These are phyloP conservation scores for Phlebiopsis gigantea DNA, from an alignment of 768 basidiomycete genomes.

Conservation along the genomic window DNA sequence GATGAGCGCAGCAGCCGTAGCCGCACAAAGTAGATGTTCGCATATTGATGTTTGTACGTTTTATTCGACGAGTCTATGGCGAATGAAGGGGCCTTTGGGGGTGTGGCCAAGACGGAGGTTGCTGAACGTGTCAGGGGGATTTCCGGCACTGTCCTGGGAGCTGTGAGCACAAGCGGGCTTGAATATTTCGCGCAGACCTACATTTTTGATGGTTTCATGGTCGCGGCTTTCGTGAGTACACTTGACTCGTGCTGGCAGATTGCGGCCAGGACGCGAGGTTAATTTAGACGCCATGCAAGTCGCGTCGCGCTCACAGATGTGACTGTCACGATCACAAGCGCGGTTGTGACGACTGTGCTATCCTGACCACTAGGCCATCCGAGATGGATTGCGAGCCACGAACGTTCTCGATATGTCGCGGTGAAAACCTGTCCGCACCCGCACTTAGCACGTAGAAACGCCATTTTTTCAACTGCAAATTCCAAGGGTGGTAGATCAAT, in stretches of 20 bases:
- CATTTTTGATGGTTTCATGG: background rate
- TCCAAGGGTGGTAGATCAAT: too few species aligned
- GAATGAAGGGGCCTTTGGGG: slow-evolving; percentile 34
- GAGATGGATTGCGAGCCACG: too few species aligned
- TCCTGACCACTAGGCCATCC: too few species aligned
- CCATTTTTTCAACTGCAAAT: too few species aligned
- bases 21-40: slow-evolving; percentile 66
- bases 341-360: background rate
- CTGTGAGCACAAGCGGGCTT: background rate
- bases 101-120: slow-evolving; percentile 26
- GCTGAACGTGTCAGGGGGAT: slow-evolving; percentile 23
- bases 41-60: slow-evolving; percentile 65
- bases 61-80: slow-evolving; percentile 36
- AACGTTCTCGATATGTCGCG: too few species aligned
- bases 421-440: too few species aligned
- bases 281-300: background rate
- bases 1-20: slow-evolving; percentile 43
- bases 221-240: background rate
- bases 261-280: background rate
- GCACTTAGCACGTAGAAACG: too few species aligned
- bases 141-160: slow-evolving; percentile 19
- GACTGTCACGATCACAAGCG: slow-evolving; percentile 2
- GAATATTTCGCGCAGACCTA: background rate
- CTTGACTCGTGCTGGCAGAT: background rate
- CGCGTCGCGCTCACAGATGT: slow-evolving; percentile 2